A percentile compares a stretch with the other conserved stretches of the same genome.
Conservation (phyloP, 176 grass and related monocot species). For the Melocanna baccifera region DNA sequence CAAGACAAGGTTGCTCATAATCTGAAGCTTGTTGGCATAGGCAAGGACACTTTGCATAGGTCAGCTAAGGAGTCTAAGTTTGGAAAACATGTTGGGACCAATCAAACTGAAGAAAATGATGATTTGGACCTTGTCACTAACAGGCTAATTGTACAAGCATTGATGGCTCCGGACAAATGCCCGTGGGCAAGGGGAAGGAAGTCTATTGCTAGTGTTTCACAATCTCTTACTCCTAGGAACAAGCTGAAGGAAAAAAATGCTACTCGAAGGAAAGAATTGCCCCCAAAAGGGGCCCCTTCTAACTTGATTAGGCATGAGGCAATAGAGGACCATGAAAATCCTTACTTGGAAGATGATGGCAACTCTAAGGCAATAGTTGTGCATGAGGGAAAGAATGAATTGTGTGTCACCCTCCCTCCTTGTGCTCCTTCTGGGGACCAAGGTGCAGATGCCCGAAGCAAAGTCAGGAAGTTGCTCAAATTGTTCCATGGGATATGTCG, state of each 20-base stretch:
- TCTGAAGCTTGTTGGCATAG: background rate
- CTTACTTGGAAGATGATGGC: slow-evolving; percentile 7
- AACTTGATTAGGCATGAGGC: background rate
- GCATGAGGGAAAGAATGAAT: slow-evolving; percentile 27
- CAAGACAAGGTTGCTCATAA: background rate
- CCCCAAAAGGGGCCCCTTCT: background rate
- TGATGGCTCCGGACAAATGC: slow-evolving; percentile 48
- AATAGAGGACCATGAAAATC: slow-evolving; percentile 23
- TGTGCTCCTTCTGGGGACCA: slow-evolving; percentile 32
- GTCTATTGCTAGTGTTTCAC: slow-evolving; percentile 25
- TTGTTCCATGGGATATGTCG: slow-evolving; percentile 48
- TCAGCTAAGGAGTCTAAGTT: background rate
- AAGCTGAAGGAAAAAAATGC: slow-evolving; percentile 22
- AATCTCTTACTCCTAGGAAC: slow-evolving; percentile 11
- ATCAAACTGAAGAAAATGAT: slow-evolving; percentile 11
- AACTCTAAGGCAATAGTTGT: slow-evolving; percentile 36
- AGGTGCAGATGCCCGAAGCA: slow-evolving; percentile 41
- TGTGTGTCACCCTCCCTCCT: slow-evolving; percentile 44
- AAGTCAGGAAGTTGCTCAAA: slow-evolving; percentile 48
- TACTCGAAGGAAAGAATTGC: background rate
- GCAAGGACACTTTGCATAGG: background rate
- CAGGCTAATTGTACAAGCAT: slow-evolving; percentile 40
- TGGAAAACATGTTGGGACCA: background rate
- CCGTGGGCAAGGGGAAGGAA: slow-evolving; percentile 47
- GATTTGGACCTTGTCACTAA: slow-evolving; percentile 5